phyloP scores from a whole-genome alignment of 257 asterid species.

The Echites panduratus region DNA sequence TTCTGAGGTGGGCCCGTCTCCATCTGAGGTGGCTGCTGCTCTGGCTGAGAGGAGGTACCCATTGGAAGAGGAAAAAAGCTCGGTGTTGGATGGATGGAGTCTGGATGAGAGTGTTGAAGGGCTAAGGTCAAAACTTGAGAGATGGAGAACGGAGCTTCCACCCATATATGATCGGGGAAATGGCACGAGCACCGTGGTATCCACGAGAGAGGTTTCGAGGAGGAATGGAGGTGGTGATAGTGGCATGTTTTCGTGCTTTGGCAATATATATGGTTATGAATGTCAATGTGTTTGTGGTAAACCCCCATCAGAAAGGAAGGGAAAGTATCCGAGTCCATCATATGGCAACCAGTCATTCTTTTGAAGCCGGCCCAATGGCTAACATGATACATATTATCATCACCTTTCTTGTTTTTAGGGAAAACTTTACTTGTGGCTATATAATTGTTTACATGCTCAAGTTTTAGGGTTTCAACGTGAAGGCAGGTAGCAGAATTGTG shows the following conservation, averaged over 20 bases:
- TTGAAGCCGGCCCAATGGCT: no score
- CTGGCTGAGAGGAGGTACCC: slow-evolving; percentile 50
- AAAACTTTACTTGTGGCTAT: no score
- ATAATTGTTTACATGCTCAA: no score
- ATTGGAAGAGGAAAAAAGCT: slow-evolving; percentile 59
- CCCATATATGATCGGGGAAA: slow-evolving; percentile 56
- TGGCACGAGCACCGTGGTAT: slow-evolving; percentile 55
- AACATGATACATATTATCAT: no score
- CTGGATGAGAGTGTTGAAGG: slow-evolving; percentile 83
- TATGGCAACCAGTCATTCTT: no score
- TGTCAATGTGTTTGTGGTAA: slow-evolving; percentile 86
- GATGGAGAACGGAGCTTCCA: slow-evolving; percentile 85
- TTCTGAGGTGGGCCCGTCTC: slow-evolving; percentile 84
- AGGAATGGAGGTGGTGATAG: slow-evolving; percentile 17
- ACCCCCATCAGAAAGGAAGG: slow-evolving; percentile 35
- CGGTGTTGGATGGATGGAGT: slow-evolving; percentile 88
- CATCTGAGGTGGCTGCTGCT: slow-evolving; percentile 79
- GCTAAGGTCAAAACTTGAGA: slow-evolving; percentile 72
- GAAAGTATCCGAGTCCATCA: slow-evolving; percentile 37
- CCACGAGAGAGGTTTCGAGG: slow-evolving; percentile 34
- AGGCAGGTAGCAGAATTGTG: no score
- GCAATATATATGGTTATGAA: slow-evolving; percentile 61
- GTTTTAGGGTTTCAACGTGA: no score
- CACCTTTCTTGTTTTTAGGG: neutral
- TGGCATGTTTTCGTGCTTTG: slow-evolving; percentile 64